Evolutionary conservation across 805 yeast species (phyloP), one percentile per base, ranked within the genome.

Genomic region (baker's yeast (Saccharomyces cerevisiae)): DNA sequence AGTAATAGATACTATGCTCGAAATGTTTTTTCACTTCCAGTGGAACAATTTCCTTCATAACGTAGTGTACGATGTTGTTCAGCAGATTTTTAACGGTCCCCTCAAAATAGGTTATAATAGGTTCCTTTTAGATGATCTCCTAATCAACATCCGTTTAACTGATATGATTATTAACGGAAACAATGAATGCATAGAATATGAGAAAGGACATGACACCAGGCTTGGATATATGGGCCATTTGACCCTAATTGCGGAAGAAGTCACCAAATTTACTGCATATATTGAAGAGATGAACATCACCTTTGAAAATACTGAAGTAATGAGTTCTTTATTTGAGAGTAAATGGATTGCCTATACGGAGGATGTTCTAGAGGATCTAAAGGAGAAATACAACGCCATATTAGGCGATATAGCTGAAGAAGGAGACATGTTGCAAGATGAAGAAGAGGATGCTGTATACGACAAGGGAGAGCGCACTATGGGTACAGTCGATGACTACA

Each of bases 141-240:
- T 87, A 65, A 78, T 81, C 59, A 75, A 76, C 61, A 78, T 76
- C 55, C 73, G 76, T 32, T 80, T 87, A 50, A 85, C 91, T 1
- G 76, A 79, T 56, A 69, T 80, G 51, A 85, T 87, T 50, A 81
- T 86, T 43, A 76, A 79, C 41, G 89, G 92, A 2, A 86, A 86
- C 59, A 72, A 73, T 49, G 75, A 75, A 49, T 84, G 87, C 60
- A 73, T 75, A 32, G 81, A 79, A 54, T 78, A 82, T 58, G 90
- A 89, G 66, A 78, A 77, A 58, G 74, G 71, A 50, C 77, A 78
- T 3, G 82, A 82, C 14, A 79, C 89, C 13, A 76, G 97, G 53
- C 80, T 94, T 24, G 99, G 99, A 0, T 94, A 92, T 68, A 91
- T 92, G 91, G 99, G 99, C 27, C 99, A 94, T 68, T 71, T 94